These are phyloP conservation scores for Serendipita sp. DNA, from an alignment of 768 basidiomycete species.

Conservation along the genomic window DNA sequence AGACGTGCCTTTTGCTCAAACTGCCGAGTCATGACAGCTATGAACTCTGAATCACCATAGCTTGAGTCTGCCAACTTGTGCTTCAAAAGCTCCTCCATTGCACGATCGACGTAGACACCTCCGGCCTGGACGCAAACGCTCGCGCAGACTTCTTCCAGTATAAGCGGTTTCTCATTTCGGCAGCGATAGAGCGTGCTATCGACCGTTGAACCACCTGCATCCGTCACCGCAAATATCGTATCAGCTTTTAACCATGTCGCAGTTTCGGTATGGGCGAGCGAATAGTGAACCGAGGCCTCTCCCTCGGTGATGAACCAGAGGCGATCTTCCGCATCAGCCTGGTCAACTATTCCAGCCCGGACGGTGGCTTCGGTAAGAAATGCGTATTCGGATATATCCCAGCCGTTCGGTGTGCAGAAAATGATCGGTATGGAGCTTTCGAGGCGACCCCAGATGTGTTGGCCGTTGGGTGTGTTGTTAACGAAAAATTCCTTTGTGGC, in stretches of 20 bases:
- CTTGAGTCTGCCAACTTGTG: not conserved
- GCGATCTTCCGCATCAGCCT: not conserved
- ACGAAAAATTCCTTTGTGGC: not conserved
- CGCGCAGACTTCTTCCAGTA: too few relatives aligned
- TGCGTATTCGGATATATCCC: not conserved
- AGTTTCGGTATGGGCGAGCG: not conserved
- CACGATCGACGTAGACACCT: not conserved
- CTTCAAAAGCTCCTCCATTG: not conserved
- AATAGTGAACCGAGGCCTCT: conserved; percentile 8
- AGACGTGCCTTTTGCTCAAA: not conserved
- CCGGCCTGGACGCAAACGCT: not conserved
- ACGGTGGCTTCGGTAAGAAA: conserved; percentile 1
- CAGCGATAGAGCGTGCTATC: conserved; percentile 8
- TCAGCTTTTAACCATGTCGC: not conserved
- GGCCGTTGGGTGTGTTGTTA: conserved; percentile 1
- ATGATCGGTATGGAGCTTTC: not conserved
- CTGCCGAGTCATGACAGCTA: not conserved
- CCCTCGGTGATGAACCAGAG: conserved; percentile 8
- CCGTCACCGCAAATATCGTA: not conserved
- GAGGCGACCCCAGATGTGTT: conserved; percentile 5
- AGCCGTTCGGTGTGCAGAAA: conserved; percentile 17
- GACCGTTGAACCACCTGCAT: conserved; percentile 3
- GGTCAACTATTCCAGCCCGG: not conserved
- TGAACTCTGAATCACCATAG: not conserved
- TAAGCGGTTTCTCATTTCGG: not conserved